These are phyloP conservation scores for Suaeda aralocaspica DNA, from an alignment of 148 eudicot species.

Conservation along the genomic window DNA sequence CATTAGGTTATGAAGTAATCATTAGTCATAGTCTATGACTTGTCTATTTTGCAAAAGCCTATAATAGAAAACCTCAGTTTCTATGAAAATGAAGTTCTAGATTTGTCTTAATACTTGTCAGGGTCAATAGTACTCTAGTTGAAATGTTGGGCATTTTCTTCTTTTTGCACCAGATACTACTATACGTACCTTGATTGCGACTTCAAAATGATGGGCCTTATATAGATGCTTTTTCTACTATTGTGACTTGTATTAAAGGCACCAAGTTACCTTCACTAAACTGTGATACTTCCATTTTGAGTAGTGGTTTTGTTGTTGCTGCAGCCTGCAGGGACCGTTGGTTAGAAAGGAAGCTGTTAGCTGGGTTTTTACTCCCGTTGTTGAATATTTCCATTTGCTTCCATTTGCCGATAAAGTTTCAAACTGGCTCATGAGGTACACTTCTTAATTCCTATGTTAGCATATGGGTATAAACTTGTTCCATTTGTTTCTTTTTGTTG, in stretches of 20 bases:
- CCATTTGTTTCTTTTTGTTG: too few species aligned
- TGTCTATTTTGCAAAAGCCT: not conserved
- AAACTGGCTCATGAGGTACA: slow-evolving; percentile 60
- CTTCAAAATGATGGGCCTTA: too few species aligned
- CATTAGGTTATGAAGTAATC: not conserved
- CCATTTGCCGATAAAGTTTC: slow-evolving; percentile 60
- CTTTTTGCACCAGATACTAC: too few species aligned
- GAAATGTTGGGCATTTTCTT: not conserved
- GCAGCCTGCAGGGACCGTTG: slow-evolving; percentile 79
- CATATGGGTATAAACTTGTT: too few species aligned
- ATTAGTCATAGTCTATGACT: not conserved
- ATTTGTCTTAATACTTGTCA: not conserved
- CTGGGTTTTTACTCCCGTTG: slow-evolving; percentile 54
- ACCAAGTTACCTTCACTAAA: not conserved
- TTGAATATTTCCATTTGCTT: slow-evolving; percentile 73
- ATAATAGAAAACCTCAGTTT: not conserved
- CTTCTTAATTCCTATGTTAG: not conserved
- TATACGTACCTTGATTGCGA: too few species aligned
- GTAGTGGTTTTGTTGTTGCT: slow-evolving; percentile 17
- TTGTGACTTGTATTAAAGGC: not conserved
- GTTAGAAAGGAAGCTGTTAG: slow-evolving; percentile 35
- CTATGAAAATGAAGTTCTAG: not conserved
- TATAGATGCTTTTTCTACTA: not conserved
- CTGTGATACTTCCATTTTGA: not conserved
- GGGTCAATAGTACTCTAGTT: not conserved